Conservation (phyloP, 768 basidiomycete species). For the Lactifluus subvellereus region DNA sequence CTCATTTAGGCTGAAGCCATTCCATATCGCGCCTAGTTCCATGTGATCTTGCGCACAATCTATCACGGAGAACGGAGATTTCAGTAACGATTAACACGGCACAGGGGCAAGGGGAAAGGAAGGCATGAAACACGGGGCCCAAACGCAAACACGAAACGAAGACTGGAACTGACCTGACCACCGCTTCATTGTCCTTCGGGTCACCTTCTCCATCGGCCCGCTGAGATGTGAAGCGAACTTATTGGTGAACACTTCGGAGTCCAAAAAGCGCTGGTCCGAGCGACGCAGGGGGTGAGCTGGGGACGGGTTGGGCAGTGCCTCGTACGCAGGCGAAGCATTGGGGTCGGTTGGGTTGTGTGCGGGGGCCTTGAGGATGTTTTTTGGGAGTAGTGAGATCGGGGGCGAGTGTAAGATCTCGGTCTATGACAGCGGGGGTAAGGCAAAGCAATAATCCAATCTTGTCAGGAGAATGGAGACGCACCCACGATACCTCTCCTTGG, state of each 20-base stretch:
- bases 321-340: conserved; percentile 65
- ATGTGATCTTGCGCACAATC: conserved; percentile 83
- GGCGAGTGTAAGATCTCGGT: conserved; percentile 90
- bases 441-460: background rate
- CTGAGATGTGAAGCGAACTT: conserved; percentile 91
- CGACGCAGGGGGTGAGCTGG: conserved; percentile 82
- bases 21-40: conserved; percentile 86
- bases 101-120: background rate
- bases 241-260: conserved; percentile 92
- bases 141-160: background rate
- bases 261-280: conserved; percentile 93
- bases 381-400: conserved; percentile 84
- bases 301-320: conserved; percentile 83
- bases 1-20: conserved; percentile 91
- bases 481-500: conserved; percentile 96
- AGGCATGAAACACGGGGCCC: background rate
- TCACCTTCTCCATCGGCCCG: conserved; percentile 95
- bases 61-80: conserved; percentile 25
- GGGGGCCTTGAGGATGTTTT: conserved; percentile 93
- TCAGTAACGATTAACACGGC: background rate
- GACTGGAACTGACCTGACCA: conserved; percentile 70
- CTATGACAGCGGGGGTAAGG: conserved; percentile 37
- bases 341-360: conserved; percentile 90
- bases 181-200: conserved; percentile 83
- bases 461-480: conserved; percentile 32